Evolutionary conservation across 2,329 filamentous ascomycete species (phyloP), one percentile per base, ranked within the genome.

Genomic region (Talaromyces sp.): DNA sequence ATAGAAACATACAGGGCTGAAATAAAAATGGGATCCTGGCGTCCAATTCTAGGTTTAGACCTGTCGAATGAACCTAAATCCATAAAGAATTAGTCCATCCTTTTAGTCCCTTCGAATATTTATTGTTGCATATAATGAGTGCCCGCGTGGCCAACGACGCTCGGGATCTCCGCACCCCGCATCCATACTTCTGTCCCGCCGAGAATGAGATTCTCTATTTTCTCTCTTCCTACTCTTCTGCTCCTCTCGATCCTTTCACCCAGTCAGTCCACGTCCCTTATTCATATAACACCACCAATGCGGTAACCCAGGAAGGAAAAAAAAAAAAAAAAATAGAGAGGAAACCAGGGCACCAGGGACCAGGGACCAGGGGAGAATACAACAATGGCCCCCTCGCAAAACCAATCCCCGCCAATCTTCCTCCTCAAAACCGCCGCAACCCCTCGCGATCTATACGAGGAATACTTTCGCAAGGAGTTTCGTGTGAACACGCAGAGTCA

Each of bases 381-480:
- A 51, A 53, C 16, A 53, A 53, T 53, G 50, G 2, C 50, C 28
- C 18, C 18, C n/a, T 51, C 47, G 27, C 27, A 51, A 23, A 51
- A 51, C 23, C 23, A 23, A 23, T 23, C 23, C 23, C 64, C 67
- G 8, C 77, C 78, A 33, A 73, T 81, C 60, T 73, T 81, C 66
- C 75, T 82, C 62, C 78, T 81, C 47, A 82, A 82, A 68, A 80
- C 79, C 50, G 74, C 73, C 66, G 81, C 79, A 51, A 70, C 71
- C 42, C 78, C 79, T 1, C 69, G 76, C 54, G 79, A 81, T 65
- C 69, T 72, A 59, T 80, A 81, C 65, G 72, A 78, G 58, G 77
- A 80, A 59, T 78, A 76, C 71, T 80, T 81, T 68, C 69, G 72
- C n/a, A 42, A 10, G 16, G 14, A 53, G 5, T 33, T 53, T 12